Conservation (phyloP, 495 filamentous ascomycete species). For the Xylaria cubensis region DNA sequence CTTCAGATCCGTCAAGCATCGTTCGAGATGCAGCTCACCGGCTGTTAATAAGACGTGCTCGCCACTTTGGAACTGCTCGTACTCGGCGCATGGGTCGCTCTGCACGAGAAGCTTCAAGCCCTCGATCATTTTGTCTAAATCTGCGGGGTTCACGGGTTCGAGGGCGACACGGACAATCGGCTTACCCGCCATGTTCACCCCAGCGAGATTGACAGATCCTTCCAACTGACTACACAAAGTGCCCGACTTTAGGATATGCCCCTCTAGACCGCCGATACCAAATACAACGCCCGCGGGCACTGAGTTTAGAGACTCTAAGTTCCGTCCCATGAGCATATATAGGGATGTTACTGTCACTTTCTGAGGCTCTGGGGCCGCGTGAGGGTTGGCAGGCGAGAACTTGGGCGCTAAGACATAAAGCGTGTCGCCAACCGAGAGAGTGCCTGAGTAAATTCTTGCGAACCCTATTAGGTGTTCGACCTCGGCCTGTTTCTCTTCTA, state of each 20-base stretch:
- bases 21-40: slow-evolving; percentile 92
- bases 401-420: slow-evolving; percentile 92
- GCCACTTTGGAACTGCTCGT: slow-evolving; percentile 89
- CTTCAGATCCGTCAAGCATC: slow-evolving; percentile 90
- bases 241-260: slow-evolving; percentile 90
- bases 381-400: slow-evolving; percentile 81
- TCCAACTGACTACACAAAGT: slow-evolving; percentile 89
- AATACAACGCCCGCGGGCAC: slow-evolving; percentile 96
- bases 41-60: slow-evolving; percentile 96
- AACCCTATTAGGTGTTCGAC: slow-evolving; percentile 93
- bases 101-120: slow-evolving; percentile 89
- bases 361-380: slow-evolving; percentile 75
- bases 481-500: slow-evolving; percentile 65
- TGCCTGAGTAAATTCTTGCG: slow-evolving; percentile 90
- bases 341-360: slow-evolving; percentile 86
- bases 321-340: slow-evolving; percentile 95
- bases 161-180: slow-evolving; percentile 96
- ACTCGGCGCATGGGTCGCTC: slow-evolving; percentile 94
- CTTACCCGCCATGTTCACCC: slow-evolving; percentile 74
- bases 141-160: slow-evolving; percentile 84
- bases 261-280: slow-evolving; percentile 91
- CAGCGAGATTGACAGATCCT: slow-evolving; percentile 91
- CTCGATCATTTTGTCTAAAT: slow-evolving; percentile 91
- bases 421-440: slow-evolving; percentile 84
- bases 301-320: slow-evolving; percentile 79